Conservation (phyloP, 1,284 basidiomycete genomes). For the Papiliotrema terrestris region DNA sequence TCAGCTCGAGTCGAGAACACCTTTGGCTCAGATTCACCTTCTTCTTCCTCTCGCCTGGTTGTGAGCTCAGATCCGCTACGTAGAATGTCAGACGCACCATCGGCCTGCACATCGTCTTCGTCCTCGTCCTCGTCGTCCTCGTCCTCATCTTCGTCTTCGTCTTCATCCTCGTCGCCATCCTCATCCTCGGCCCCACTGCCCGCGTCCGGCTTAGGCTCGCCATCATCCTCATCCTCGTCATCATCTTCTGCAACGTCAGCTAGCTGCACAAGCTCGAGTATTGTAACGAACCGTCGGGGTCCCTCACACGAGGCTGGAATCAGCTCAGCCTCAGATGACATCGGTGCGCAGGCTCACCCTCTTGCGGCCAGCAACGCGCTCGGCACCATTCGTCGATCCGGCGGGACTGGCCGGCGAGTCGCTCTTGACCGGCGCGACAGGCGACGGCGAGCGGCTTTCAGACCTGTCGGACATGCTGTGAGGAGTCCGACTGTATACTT, state of each 20-base stretch:
- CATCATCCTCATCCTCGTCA: slow-evolving; percentile 22
- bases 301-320: slow-evolving; percentile 32
- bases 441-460: neutral
- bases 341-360: slow-evolving; percentile 26
- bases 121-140: slow-evolving; percentile 91
- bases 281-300: slow-evolving; percentile 36
- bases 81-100: slow-evolving; percentile 14
- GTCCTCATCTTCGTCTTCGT: slow-evolving; percentile 57
- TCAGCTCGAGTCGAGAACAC: neutral
- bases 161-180: slow-evolving; percentile 54
- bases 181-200: slow-evolving; percentile 55
- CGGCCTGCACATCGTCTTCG: slow-evolving; percentile 28
- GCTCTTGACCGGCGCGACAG: slow-evolving; percentile 1
- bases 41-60: slow-evolving; percentile 41
- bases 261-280: slow-evolving; percentile 22
- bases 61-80: neutral
- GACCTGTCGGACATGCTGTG: slow-evolving; percentile 4
- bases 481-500: neutral
- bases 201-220: slow-evolving; percentile 36
- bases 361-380: slow-evolving; percentile 25
- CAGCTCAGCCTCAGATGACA: neutral
- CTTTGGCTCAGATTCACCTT: slow-evolving; percentile 6
- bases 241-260: neutral
- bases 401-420: neutral
- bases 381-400: slow-evolving; percentile 3